Evolutionary conservation across 2,329 filamentous ascomycete species (phyloP).

Genomic region (Fusarium acutatum): DNA sequence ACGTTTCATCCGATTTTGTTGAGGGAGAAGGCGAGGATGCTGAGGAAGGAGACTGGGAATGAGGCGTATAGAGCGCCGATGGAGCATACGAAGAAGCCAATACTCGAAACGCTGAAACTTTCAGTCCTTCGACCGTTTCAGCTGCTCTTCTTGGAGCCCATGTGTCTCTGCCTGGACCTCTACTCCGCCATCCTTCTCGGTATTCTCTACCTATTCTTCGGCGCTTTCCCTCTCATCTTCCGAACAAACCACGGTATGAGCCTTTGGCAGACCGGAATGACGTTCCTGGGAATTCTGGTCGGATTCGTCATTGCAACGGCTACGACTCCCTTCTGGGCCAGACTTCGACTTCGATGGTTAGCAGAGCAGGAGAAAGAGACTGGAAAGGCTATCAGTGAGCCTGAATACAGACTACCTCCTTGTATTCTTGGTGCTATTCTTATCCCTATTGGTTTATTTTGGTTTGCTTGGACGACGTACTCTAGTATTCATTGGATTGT

Average conservation of each 20-base stretch:
- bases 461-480: constrained; percentile 31
- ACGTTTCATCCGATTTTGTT: constrained; percentile 33
- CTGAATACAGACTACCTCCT: constrained; percentile 18
- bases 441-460: constrained; percentile 24
- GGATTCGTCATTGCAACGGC: constrained; percentile 1
- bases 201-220: constrained; percentile 86
- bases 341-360: constrained; percentile 1
- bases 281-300: constrained; percentile 21
- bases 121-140: constrained; percentile 73
- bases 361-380: constrained; percentile 9
- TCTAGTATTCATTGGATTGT: constrained; percentile 24
- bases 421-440: constrained; percentile 19
- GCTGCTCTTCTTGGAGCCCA: constrained; percentile 78
- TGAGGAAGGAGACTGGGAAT: constrained; percentile 19
- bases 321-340: constrained; percentile 23
- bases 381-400: constrained; percentile 10
- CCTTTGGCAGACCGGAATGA: constrained; percentile 61
- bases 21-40: constrained; percentile 13
- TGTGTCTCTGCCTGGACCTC: constrained; percentile 80
- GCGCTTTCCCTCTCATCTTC: constrained; percentile 84
- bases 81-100: not conserved
- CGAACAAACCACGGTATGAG: constrained; percentile 74
- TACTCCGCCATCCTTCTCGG: constrained; percentile 84
- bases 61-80: not conserved
- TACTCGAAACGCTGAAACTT: not conserved